Evolutionary conservation across 495 filamentous ascomycete genomes (phyloP), one percentile per base, ranked within the genome.

Genomic region (Halenospora varia): DNA sequence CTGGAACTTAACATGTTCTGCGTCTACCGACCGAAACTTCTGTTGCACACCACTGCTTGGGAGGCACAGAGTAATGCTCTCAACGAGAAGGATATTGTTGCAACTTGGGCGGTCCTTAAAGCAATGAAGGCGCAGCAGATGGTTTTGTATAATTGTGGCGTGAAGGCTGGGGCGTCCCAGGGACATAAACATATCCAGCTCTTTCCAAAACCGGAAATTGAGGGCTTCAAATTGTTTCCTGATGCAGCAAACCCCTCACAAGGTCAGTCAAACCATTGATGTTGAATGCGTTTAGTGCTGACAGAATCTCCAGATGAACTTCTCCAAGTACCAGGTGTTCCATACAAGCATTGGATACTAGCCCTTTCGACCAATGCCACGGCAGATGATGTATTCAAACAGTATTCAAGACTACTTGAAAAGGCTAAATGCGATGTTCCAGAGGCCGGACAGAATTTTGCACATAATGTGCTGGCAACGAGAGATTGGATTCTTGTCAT

Each of bases 141-240:
- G 45, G 48, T 65, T 18, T 59, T 68, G 8, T 68, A 68, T 48
- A 68, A 68, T 25, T 66, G 65, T 46, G 66, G 66, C 4, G 62
- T 57, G 13, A 57, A 68, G 20, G 66, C 65, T 35, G 66, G 66
- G 42, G 55, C 61, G 10, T 64, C 61, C 24, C 64, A 64, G 51
- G 61, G 61, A 2, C 64, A 68, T 25, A 68, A 68, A 39, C 66
- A 68, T 50, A 26, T 68, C 13, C 64, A 68, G 40, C 48, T 65
- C 11, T 62, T 68, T 22, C 64, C 66, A 2, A 29, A 45, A 41
- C 64, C 51, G 20, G 17, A 3, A 11, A 23, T 19, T 1, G 17
- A 48, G 17, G 46, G 23, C 11, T 48, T 48, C 17, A 23, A 23
- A 11, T 19, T 48, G 17, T 48, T 48, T 48, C 3, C 46, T 23